A percentile compares a stretch with the other conserved stretches of the same genome.
Conservation (phyloP, 106 monocot species). For the Cymbidium sinense region DNA sequence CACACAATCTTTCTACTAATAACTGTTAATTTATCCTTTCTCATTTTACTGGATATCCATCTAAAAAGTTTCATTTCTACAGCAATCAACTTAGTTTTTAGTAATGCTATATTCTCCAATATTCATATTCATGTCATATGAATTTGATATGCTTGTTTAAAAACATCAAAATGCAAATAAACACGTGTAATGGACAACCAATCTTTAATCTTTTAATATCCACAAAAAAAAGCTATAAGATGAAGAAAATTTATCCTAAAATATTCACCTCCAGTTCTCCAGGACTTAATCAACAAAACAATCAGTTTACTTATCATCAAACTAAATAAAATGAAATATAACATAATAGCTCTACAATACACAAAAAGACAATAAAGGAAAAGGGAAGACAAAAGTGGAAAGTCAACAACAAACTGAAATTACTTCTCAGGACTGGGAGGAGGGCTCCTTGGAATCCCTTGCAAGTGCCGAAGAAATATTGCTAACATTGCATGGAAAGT, state of each 20-base stretch:
- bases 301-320: neutral
- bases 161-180: neutral
- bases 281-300: neutral
- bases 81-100: neutral
- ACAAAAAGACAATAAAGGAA: neutral
- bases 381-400: neutral
- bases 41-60: neutral
- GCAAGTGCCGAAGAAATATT: conserved; percentile 88
- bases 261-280: neutral
- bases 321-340: neutral
- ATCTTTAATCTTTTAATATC: neutral
- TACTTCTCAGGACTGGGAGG: conserved; percentile 99
- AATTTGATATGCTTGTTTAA: neutral
- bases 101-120: neutral
- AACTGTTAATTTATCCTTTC: neutral
- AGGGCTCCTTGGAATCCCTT: conserved; percentile 82
- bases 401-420: conserved; percentile 3
- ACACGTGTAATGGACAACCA: neutral
- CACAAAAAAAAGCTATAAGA: neutral
- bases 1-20: neutral
- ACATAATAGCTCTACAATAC: neutral
- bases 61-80: neutral
- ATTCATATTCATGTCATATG: neutral
- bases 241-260: neutral
- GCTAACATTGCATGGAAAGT: conserved; percentile 91